phyloP scores from a whole-genome alignment of 306 rosid genomes.

The Cucurbita ficifolia region DNA sequence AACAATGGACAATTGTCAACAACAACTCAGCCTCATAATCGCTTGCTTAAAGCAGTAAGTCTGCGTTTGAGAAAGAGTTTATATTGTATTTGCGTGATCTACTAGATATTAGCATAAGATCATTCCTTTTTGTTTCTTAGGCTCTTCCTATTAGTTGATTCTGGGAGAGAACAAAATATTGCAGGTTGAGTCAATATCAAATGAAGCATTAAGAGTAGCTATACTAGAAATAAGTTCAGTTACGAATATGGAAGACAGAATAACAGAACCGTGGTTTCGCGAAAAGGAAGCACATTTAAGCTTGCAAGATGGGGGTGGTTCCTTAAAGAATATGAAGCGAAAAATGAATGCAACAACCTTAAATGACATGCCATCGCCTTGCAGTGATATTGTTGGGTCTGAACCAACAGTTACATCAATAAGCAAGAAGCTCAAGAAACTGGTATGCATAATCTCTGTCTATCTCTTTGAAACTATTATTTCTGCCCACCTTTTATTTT shows the following conservation, averaged over 20 bases:
- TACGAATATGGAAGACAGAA: background rate
- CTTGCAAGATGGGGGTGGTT: background rate
- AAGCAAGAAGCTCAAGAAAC: background rate
- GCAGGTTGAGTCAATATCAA: background rate
- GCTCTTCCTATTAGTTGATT: background rate
- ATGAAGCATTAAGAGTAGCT: background rate
- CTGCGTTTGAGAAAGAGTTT: background rate
- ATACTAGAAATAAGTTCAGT: background rate
- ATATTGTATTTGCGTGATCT: background rate
- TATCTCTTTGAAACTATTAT: background rate
- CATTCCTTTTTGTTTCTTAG: background rate
- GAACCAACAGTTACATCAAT: background rate
- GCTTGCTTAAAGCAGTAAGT: conserved; percentile 5
- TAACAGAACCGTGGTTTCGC: background rate
- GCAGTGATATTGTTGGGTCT: background rate
- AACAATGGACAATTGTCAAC: background rate
- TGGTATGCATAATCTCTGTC: background rate
- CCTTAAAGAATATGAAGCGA: conserved; percentile 1
- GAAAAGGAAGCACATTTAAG: background rate
- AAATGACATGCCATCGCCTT: background rate
- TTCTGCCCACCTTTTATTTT: background rate
- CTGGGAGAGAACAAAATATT: background rate
- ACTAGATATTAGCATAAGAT: background rate
- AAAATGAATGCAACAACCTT: background rate
- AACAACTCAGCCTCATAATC: background rate